These are phyloP conservation scores for Urochloa ruziziensis DNA, from an alignment of 176 grass and related monocot species.

Conservation along the genomic window DNA sequence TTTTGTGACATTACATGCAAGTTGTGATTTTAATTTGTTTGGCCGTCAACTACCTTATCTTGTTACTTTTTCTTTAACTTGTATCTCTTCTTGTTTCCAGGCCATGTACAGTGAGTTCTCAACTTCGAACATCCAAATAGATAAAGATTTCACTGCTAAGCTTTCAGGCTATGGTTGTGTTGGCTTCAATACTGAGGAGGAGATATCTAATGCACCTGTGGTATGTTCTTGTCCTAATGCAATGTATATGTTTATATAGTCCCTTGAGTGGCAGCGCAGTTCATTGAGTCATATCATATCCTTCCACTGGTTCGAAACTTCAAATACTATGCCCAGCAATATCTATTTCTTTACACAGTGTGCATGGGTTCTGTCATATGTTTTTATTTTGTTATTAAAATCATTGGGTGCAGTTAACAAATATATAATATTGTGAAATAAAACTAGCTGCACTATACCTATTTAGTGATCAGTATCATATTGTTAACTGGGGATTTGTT, in stretches of 20 bases:
- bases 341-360: background rate
- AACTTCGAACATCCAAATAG: constrained; percentile 85
- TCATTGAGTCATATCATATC: background rate
- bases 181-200: constrained; percentile 57
- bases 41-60: background rate
- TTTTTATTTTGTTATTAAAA: background rate
- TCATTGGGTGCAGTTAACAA: background rate
- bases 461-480: background rate
- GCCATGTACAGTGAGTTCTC: constrained; percentile 96
- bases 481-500: constrained; percentile 30
- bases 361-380: background rate
- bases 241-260: background rate
- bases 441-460: background rate
- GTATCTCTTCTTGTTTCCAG: constrained; percentile 38
- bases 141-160: constrained; percentile 96
- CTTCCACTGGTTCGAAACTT: background rate
- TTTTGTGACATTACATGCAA: background rate
- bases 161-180: constrained; percentile 88
- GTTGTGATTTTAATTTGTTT: background rate
- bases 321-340: background rate
- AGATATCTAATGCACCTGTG: constrained; percentile 50
- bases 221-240: constrained; percentile 51
- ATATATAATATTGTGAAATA: background rate
- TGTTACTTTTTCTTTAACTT: background rate
- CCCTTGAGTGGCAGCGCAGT: background rate